Base-by-base conservation (phyloP, 345 rosid species). In the Dimocarpus longan region DNA sequence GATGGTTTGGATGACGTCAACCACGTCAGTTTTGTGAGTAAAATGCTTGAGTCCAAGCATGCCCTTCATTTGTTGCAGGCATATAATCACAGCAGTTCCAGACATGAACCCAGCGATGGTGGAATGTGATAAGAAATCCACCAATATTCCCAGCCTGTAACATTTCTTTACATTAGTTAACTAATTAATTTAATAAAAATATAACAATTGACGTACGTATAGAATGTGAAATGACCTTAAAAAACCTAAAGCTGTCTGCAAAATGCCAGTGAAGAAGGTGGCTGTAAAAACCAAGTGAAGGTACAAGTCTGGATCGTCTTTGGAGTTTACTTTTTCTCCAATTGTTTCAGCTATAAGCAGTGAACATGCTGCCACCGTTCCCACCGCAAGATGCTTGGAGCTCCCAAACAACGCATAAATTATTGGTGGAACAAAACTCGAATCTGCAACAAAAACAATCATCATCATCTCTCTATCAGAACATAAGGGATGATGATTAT, bases 101-200 rank as follows among this genome's bases (percentile, higher is more conserved):
- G 91, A 91, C 97, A 95, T 93, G 90, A 95, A 93, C 28, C 99
- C 99, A 5, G 91, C 87, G 76, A 95, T 95, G 8, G 99, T 95
- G 0, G 99, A 92, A 76, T 93, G 98, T 15, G 99, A 89, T 79
- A 95, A 66, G 82, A 95, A 93, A 80, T 95, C 99, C 79, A 95
- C 98, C 76, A 95, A 72, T 66, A 95, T 86, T 44, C 98, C 98
- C 72, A 95, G 75, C 76, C 97, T 95, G 82, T 68, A 26, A 13
- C 63, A n/a, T 19, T 15, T 60, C 19, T 8, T 15, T 59, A 18
- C 19, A 57, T n/a, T 7, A 48, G 12, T 48, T 48, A 10, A 26
- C 28, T 26, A 26, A 48, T 12, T 48, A 12, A 59, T 59, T 19
- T 59, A 5, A n/a, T n/a, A 8, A n/a, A 8, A 60, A 22, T 54